Evolutionary conservation across 768 basidiomycete species (phyloP).

Genomic region (Collybiopsis confluens): DNA sequence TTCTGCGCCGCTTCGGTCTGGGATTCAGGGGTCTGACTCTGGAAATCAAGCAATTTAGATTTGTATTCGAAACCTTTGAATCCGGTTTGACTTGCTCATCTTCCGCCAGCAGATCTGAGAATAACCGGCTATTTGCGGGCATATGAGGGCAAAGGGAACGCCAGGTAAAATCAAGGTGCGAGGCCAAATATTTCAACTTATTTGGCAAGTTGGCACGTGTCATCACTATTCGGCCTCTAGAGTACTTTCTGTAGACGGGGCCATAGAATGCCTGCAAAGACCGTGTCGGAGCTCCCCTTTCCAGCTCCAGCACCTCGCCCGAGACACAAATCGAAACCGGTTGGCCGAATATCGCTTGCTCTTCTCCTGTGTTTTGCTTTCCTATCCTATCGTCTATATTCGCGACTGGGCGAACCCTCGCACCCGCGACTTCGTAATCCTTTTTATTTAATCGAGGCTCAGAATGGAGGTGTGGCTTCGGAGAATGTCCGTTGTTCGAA

Average conservation of each 20-base stretch:
- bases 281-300: neutral
- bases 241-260: too few relatives aligned
- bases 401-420: too few relatives aligned
- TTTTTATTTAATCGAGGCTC: conserved; percentile 56
- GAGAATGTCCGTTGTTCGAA: conserved; percentile 86
- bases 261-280: neutral
- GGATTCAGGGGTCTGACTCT: too few relatives aligned
- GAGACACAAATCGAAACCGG: neutral
- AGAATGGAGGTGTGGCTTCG: conserved; percentile 81
- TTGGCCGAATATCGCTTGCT: neutral
- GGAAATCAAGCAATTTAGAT: too few relatives aligned
- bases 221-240: too few relatives aligned
- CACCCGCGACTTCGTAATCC: conserved; percentile 37
- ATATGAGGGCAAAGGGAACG: neutral
- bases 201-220: too few relatives aligned
- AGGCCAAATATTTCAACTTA: too few relatives aligned
- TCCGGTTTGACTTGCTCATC: too few relatives aligned
- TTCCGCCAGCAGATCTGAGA: conserved; percentile 7
- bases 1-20: conserved; percentile 44
- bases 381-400: too few relatives aligned
- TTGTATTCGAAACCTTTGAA: too few relatives aligned
- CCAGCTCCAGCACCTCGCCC: neutral
- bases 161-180: neutral
- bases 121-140: conserved; percentile 5
- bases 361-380: neutral